Conservation (phyloP, 2,329 filamentous ascomycete species). For the Venturia pyrina region DNA sequence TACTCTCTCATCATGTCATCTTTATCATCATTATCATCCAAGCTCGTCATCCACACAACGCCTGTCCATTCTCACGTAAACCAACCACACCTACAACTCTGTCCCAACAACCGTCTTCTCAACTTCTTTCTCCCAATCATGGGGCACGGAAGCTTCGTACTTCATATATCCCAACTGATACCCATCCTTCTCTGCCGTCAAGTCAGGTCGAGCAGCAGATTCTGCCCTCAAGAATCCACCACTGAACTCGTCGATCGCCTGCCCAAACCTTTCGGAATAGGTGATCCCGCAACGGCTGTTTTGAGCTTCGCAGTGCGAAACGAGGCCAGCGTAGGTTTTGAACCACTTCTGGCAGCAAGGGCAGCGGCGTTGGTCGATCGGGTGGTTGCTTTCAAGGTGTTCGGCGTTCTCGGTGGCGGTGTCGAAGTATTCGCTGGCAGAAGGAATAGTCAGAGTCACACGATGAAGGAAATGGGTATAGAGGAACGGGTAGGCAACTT, state of each 20-base stretch:
- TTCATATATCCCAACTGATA: conserved; percentile 1
- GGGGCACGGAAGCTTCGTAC: conserved; percentile 3
- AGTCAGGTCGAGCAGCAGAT: neutral
- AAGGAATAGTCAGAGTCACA: neutral
- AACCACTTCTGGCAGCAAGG: conserved; percentile 11
- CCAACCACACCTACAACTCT: conserved; percentile 14
- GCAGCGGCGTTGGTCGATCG: conserved; percentile 6
- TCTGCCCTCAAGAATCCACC: conserved; percentile 6
- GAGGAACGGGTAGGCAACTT: neutral
- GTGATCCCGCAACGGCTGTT: neutral
- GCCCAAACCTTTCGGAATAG: neutral
- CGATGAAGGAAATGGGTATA: neutral
- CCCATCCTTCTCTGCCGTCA: conserved; percentile 1
- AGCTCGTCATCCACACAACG: neutral
- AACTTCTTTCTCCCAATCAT: neutral
- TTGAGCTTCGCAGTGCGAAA: conserved; percentile 8
- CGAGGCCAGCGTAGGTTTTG: conserved; percentile 7
- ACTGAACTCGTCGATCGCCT: conserved; percentile 10
- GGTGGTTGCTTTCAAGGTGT: conserved; percentile 7
- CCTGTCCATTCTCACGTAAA: neutral
- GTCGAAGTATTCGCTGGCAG: conserved; percentile 17
- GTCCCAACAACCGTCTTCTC: neutral
- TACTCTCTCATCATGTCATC: neutral
- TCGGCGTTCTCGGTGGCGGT: neutral
- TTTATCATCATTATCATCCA: neutral